Base-by-base conservation (phyloP, 768 basidiomycete genomes). In the Leccinellum rugosiceps region DNA sequence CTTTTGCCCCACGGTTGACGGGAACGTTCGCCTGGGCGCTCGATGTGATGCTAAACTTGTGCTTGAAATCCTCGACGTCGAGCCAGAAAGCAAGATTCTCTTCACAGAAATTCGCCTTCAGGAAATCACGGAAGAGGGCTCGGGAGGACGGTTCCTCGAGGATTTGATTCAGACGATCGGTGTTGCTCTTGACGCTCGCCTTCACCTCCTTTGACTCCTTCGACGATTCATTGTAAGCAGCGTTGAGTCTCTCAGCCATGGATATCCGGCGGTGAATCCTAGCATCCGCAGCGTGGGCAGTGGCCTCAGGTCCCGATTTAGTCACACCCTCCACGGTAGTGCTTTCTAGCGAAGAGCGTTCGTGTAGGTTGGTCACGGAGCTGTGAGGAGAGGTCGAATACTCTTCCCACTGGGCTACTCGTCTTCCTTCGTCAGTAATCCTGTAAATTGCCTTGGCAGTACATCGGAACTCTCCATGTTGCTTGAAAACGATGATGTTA, bases 61-160 rank as follows among this genome's bases (percentile, higher is more conserved):
- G 84, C 76, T 94, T 95, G 78, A 99, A 97, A 70, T 99, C 97
- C 70, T 93, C 84, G 3, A 98, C 95, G 68, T 99, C 97, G 55
- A 98, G 72, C 91, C 94, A 99, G 76, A 98, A 99, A 48, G 89
- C 88, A 63, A 99, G 76, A 71, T 99, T 99, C 78, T 99, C 97
- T 69, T 99, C 97, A 75, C 93, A 98, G 71, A 97, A 98, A 72
- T 98, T 98, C 55, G 85, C 81, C 31, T 92, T 84, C 54, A 99
- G 75, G 78, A 94, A 96, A 62, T 98, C 97, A 58, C 97, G 87
- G 82, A 99, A 99, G 50, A 98, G 77, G 3, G 85, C 83, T 14
- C 97, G 85, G 35, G 95, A 77, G 30, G 88, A 87, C 0, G 95
- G 91, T 60, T 98, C 94, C 60, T 96, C 95, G 23, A 99, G 82